Evolutionary conservation across 2,329 filamentous ascomycete species (phyloP).

Genomic region (Colletotrichum lupini): DNA sequence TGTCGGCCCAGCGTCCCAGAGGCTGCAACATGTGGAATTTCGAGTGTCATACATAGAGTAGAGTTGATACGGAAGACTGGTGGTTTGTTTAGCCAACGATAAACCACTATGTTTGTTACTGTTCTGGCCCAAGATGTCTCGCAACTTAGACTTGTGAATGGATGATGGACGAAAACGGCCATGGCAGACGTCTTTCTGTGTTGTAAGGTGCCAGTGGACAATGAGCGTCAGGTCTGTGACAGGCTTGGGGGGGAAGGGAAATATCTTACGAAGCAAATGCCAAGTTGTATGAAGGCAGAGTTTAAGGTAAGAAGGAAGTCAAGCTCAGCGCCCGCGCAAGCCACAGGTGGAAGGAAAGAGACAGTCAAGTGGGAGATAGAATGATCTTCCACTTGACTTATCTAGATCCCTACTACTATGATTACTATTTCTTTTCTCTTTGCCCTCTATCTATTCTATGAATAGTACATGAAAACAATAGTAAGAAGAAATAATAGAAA

Average conservation of each 20-base stretch:
- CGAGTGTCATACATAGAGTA: background rate
- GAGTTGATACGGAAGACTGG: background rate
- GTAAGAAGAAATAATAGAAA: no score
- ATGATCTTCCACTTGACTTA: no score
- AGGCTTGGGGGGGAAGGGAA: background rate
- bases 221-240: background rate
- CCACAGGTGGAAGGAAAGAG: background rate
- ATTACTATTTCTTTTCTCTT: no score
- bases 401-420: no score
- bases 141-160: background rate
- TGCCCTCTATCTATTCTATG: no score
- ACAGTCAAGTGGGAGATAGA: background rate
- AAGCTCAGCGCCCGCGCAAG: slow-evolving; percentile 4
- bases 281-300: slow-evolving; percentile 26
- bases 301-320: background rate
- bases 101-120: no score
- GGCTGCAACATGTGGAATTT: background rate
- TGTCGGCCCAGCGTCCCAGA: slow-evolving; percentile 1
- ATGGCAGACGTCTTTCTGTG: background rate
- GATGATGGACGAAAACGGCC: background rate
- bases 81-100: background rate
- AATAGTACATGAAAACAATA: no score
- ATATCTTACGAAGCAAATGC: slow-evolving; percentile 8
- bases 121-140: background rate
- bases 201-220: background rate